Conservation (phyloP, 371 early-diverging fungal species). For the Syncephalastrum racemosum region DNA sequence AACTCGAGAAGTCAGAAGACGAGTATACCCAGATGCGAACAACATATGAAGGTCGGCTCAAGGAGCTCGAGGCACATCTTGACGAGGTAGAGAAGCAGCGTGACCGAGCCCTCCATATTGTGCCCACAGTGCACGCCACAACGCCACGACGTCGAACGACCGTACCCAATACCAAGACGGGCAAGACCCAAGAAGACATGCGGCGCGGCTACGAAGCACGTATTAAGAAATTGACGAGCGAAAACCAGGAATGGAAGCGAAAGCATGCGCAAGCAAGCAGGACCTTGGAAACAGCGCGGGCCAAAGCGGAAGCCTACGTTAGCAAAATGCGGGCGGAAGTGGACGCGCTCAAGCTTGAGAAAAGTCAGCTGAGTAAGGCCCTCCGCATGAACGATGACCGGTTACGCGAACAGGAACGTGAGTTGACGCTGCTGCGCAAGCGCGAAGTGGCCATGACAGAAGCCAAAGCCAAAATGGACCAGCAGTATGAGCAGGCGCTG, state of each 20-base stretch:
- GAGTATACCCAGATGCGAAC: conserved; percentile 53
- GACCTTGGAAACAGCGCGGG: conserved; percentile 45
- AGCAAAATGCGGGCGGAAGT: conserved; percentile 41
- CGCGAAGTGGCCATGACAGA: conserved; percentile 44
- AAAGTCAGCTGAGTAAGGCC: conserved; percentile 67
- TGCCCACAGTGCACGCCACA: neutral
- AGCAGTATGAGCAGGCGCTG: conserved; percentile 50
- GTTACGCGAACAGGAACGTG: conserved; percentile 64
- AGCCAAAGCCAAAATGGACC: conserved; percentile 65
- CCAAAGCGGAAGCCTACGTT: conserved; percentile 37
- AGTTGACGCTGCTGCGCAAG: conserved; percentile 64
- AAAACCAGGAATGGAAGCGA: conserved; percentile 61
- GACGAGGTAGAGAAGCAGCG: conserved; percentile 59
- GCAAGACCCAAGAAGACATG: conserved; percentile 22
- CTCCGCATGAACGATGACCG: conserved; percentile 63
- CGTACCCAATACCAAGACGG: neutral
- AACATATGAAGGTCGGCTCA: conserved; percentile 69
- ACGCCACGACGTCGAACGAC: conserved; percentile 4
- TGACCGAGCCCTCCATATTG: conserved; percentile 34
- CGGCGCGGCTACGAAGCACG: conserved; percentile 61
- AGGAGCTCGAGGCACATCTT: conserved; percentile 55
- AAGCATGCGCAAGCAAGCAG: conserved; percentile 53
- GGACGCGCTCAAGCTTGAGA: conserved; percentile 65
- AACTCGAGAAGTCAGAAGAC: conserved; percentile 56
- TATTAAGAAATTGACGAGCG: conserved; percentile 59